A percentile compares a stretch with the other conserved stretches of the same genome.
Evolutionary conservation across 78 protist species (phyloP).

Genomic region (Monosiga brevicollis): DNA sequence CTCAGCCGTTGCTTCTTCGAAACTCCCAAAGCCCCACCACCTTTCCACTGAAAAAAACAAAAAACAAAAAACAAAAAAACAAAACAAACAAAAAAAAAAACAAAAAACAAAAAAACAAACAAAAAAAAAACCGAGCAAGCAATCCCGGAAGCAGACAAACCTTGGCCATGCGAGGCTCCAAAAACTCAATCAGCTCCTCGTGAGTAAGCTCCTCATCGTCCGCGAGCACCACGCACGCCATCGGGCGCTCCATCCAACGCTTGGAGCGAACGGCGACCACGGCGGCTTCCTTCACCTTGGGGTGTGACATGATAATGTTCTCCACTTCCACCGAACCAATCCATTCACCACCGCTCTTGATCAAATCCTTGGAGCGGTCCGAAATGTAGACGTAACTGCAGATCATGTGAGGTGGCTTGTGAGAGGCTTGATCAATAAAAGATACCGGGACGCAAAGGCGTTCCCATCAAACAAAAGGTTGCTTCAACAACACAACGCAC

Average conservation of each 20-base stretch:
- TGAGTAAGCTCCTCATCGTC: neutral
- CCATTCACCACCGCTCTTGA: slow-evolving; percentile 20
- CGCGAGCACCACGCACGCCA: neutral
- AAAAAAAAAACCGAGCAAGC: neutral
- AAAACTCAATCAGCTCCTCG: neutral
- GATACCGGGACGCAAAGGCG: no score
- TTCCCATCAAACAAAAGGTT: no score
- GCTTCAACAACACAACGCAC: neutral
- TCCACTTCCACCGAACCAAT: neutral
- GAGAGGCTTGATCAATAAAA: no score
- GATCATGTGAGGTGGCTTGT: no score
- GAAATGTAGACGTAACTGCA: neutral
- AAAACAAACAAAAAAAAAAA: no score
- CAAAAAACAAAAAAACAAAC: neutral
- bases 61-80: no score
- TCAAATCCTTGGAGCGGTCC: neutral
- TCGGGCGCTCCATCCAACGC: slow-evolving; percentile 7
- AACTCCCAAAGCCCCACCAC: no score
- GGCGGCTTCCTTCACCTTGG: neutral
- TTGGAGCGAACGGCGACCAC: neutral
- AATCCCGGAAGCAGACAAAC: neutral
- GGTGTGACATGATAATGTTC: neutral
- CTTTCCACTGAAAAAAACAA: neutral
- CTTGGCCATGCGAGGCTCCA: neutral
- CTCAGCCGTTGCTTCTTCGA: no score